Evolutionary conservation across 1,139 yeast genomes (phyloP).

Genomic region (Saccharomyces hybrid): DNA sequence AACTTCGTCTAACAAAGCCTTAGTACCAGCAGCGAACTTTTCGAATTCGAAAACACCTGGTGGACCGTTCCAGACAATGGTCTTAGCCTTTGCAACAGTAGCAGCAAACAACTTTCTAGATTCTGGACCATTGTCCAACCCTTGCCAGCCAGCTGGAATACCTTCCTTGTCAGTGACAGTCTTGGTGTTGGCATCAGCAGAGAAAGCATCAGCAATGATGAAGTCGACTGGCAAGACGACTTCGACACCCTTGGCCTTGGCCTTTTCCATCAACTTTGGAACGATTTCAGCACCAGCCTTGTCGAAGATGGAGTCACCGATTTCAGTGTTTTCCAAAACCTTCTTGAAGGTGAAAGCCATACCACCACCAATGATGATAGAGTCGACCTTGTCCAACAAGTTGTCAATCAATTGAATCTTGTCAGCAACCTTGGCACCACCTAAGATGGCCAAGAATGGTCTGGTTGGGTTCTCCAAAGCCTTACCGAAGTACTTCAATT

Average conservation of each 20-base stretch:
- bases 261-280: slow-evolving; percentile 82
- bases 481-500: slow-evolving; percentile 91
- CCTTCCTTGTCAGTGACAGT: slow-evolving; percentile 79
- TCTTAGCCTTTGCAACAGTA: slow-evolving; percentile 85
- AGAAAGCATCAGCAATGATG: slow-evolving; percentile 87
- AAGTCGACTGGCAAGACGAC: slow-evolving; percentile 88
- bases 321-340: slow-evolving; percentile 72
- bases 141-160: slow-evolving; percentile 90
- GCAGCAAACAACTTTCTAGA: slow-evolving; percentile 66
- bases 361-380: slow-evolving; percentile 95
- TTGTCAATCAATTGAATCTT: slow-evolving; percentile 96
- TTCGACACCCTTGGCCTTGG: slow-evolving; percentile 88
- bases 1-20: slow-evolving; percentile 77
- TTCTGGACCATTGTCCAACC: slow-evolving; percentile 91
- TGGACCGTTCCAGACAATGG: slow-evolving; percentile 98
- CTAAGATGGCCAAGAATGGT: slow-evolving; percentile 95
- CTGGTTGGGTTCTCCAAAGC: slow-evolving; percentile 94
- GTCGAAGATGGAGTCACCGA: slow-evolving; percentile 86
- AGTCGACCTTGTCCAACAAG: slow-evolving; percentile 88
- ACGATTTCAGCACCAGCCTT: slow-evolving; percentile 91
- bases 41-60: slow-evolving; percentile 98
- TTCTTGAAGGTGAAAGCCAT: slow-evolving; percentile 98
- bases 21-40: slow-evolving; percentile 82
- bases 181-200: slow-evolving; percentile 78
- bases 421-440: slow-evolving; percentile 98